These are phyloP conservation scores for Phyllosticta citrichinensis DNA, from an alignment of 2,329 filamentous ascomycete species.

Conservation along the genomic window DNA sequence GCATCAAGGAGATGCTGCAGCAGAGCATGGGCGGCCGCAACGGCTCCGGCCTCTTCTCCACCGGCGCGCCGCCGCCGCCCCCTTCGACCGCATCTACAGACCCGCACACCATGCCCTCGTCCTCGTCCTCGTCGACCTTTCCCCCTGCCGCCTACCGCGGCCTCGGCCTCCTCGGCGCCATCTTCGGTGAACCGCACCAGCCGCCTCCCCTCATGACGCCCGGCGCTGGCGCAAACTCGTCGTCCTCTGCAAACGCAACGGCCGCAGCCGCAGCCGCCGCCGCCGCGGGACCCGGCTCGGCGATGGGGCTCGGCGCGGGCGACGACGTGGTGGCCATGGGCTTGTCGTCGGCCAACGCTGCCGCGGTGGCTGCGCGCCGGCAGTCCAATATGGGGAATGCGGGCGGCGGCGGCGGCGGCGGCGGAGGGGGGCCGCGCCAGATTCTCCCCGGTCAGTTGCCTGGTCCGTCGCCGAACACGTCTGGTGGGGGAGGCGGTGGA, in stretches of 20 bases:
- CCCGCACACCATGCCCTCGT: background rate
- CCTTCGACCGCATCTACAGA: background rate
- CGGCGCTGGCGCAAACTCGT: background rate
- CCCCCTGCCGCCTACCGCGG: slow-evolving; percentile 14
- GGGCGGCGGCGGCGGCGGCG: background rate
- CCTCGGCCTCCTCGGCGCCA: slow-evolving; percentile 2
- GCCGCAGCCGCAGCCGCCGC: slow-evolving; percentile 15
- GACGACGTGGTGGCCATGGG: slow-evolving; percentile 17
- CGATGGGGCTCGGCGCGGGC: slow-evolving; percentile 23
- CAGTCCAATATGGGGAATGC: slow-evolving; percentile 19
- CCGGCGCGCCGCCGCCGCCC: slow-evolving; percentile 1
- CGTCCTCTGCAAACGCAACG: slow-evolving; percentile 10
- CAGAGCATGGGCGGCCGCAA: slow-evolving; percentile 45
- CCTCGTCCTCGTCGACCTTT: slow-evolving; percentile 7
- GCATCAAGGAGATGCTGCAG: slow-evolving; percentile 54
- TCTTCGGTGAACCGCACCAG: slow-evolving; percentile 1
- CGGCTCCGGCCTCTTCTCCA: slow-evolving; percentile 34
- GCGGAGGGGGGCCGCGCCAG: slow-evolving; percentile 23
- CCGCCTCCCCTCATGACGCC: background rate
- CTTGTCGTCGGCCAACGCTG: slow-evolving; percentile 21
- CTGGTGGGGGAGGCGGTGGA: background rate
- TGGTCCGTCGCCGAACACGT: slow-evolving; percentile 13
- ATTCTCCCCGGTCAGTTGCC: slow-evolving; percentile 29
- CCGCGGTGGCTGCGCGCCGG: slow-evolving; percentile 19
- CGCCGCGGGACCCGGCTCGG: slow-evolving; percentile 15